Evolutionary conservation across 2,329 filamentous ascomycete species (phyloP).

Genomic region (Plenodomus tracheiphilus): DNA sequence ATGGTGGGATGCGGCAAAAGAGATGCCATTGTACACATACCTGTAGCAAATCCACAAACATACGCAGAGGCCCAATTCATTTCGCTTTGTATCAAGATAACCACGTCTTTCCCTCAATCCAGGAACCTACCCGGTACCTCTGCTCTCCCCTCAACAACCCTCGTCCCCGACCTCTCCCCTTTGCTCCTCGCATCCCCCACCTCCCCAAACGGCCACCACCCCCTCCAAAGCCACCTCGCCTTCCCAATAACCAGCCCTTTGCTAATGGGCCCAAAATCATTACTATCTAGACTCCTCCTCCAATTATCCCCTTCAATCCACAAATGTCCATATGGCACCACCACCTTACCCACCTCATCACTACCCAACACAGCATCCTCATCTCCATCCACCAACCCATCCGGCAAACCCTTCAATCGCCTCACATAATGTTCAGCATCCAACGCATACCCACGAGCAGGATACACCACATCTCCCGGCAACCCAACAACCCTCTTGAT

Average conservation of each 20-base stretch:
- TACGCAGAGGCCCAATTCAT: background rate
- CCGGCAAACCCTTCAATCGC: conserved; percentile 25
- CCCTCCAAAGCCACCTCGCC: conserved; percentile 70
- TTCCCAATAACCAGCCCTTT: conserved; percentile 74
- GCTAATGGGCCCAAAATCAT: conserved; percentile 84
- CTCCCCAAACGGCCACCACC: conserved; percentile 53
- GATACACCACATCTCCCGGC: conserved; percentile 73
- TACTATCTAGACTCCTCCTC: conserved; percentile 77
- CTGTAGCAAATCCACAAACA: background rate
- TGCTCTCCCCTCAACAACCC: conserved; percentile 44
- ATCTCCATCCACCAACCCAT: conserved; percentile 33
- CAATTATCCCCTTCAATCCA: conserved; percentile 94
- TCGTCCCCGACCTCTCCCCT: conserved; percentile 46
- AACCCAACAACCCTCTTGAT: conserved; percentile 85
- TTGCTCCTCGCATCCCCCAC: conserved; percentile 56
- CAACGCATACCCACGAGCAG: conserved; percentile 50
- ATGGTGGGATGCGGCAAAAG: background rate
- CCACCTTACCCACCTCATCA: conserved; percentile 46
- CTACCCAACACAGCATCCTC: conserved; percentile 15
- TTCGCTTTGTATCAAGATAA: background rate
- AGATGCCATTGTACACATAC: conserved; percentile 6
- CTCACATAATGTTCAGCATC: conserved; percentile 22
- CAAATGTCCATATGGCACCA: conserved; percentile 80
- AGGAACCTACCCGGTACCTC: conserved; percentile 26
- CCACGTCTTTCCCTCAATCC: conserved; percentile 16